A percentile compares a stretch with the other conserved stretches of the same genome.
Conservation (phyloP, 345 rosid genomes). For the Salix koriyanagi region DNA sequence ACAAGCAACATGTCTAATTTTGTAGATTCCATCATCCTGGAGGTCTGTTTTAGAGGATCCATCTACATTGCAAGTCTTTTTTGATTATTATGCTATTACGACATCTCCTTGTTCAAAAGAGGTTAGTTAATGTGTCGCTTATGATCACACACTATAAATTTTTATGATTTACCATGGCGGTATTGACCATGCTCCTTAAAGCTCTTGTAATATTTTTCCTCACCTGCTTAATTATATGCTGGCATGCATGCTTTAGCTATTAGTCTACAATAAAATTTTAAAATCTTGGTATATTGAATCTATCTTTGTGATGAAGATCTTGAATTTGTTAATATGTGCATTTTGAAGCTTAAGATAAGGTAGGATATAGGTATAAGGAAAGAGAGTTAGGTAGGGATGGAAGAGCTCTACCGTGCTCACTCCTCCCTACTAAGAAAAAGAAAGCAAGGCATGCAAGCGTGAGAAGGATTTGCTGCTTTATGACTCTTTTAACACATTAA, state of each 20-base stretch:
- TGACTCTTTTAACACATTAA: too few species aligned
- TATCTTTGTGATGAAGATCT: neutral
- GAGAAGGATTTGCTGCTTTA: too few species aligned
- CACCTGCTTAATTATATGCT: neutral
- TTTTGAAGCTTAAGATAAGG: too few species aligned
- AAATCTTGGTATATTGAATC: neutral
- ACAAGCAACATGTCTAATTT: slow-evolving; percentile 14
- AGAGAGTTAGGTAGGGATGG: too few species aligned
- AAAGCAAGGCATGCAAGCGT: too few species aligned
- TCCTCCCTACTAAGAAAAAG: too few species aligned
- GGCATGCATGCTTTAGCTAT: neutral
- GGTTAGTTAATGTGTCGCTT: slow-evolving; percentile 38
- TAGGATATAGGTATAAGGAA: too few species aligned
- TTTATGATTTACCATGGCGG: neutral
- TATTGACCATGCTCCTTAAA: neutral
- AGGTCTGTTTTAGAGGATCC: slow-evolving; percentile 86
- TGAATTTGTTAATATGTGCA: neutral
- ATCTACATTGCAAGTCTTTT: slow-evolving; percentile 84
- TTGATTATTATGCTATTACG: slow-evolving; percentile 83
- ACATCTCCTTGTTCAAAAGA: slow-evolving; percentile 87
- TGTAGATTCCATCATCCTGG: slow-evolving; percentile 89
- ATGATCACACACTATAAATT: neutral
- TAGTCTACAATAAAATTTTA: neutral
- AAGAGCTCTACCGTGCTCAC: too few species aligned
- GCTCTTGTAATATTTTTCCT: neutral